Conservation (phyloP, 306 rosid species). For the Crataegus laevigata region DNA sequence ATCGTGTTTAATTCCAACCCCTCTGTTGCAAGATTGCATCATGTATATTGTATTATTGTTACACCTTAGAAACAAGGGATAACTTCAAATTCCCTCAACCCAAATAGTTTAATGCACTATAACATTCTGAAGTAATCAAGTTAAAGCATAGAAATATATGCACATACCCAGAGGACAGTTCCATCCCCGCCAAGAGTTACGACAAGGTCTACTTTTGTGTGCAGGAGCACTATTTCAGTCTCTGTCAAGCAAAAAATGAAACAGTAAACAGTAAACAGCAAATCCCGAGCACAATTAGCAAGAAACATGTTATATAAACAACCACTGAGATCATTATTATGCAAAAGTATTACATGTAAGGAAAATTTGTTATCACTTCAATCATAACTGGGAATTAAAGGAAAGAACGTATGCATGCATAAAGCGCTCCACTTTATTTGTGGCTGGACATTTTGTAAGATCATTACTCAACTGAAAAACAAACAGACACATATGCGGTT, state of each 20-base stretch:
- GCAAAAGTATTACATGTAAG: not conserved
- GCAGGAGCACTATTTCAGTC: constrained; percentile 52
- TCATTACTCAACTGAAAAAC: not conserved
- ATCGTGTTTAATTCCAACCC: not conserved
- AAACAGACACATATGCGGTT: not conserved
- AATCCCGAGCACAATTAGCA: not conserved
- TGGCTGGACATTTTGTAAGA: not conserved
- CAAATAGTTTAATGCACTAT: not conserved
- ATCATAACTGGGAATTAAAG: not conserved
- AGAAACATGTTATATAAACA: not conserved
- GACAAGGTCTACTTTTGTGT: constrained; percentile 84
- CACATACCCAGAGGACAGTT: constrained; percentile 89
- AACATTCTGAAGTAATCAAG: not conserved
- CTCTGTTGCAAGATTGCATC: not conserved
- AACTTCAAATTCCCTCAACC: not conserved
- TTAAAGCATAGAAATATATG: constrained; percentile 5
- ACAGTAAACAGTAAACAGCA: constrained; percentile 9
- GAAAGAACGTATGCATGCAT: not conserved
- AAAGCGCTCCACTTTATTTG: not conserved
- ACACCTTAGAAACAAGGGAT: not conserved
- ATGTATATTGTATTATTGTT: not conserved
- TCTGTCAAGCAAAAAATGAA: constrained; percentile 38
- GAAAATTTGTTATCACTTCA: not conserved
- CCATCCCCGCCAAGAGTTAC: constrained; percentile 98
- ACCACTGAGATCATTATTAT: not conserved